phyloP scores from a whole-genome alignment of 1,139 yeast species.

The Yamadazyma conglobata region DNA sequence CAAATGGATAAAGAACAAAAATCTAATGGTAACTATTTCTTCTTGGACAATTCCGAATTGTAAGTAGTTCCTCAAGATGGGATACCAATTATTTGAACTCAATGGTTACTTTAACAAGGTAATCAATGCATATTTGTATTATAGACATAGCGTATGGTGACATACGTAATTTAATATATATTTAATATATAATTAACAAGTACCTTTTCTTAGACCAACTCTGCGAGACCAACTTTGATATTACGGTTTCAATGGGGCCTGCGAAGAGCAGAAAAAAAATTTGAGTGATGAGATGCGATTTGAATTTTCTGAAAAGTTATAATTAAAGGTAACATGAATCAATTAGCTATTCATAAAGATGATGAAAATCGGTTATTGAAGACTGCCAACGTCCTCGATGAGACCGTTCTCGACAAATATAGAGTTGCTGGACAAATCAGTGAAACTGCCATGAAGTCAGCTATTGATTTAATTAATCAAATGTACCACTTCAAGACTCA shows the following conservation, averaged over 20 bases:
- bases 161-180: too few species aligned
- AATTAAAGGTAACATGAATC: slow-evolving; percentile 20
- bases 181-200: too few species aligned
- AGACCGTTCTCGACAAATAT: slow-evolving; percentile 69
- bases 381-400: slow-evolving; percentile 67
- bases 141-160: too few species aligned
- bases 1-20: slow-evolving; percentile 99
- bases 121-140: too few species aligned
- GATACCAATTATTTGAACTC: too few species aligned
- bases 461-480: slow-evolving; percentile 64
- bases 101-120: too few species aligned
- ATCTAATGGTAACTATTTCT: slow-evolving; percentile 86
- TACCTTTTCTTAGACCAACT: too few species aligned
- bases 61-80: too few species aligned
- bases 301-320: background rate
- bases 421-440: slow-evolving; percentile 87
- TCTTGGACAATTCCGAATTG: slow-evolving; percentile 64
- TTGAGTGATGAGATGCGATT: slow-evolving; percentile 5
- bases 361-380: slow-evolving; percentile 73
- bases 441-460: slow-evolving; percentile 76
- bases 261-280: background rate
- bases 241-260: background rate
- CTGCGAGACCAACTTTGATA: too few species aligned
- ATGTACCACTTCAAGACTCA: slow-evolving; percentile 58
- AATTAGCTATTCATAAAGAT: slow-evolving; percentile 62